Evolutionary conservation across 805 yeast genomes (phyloP), one percentile per base, ranked within the genome.

Genomic region (Sungouiozyma intestinalis): DNA sequence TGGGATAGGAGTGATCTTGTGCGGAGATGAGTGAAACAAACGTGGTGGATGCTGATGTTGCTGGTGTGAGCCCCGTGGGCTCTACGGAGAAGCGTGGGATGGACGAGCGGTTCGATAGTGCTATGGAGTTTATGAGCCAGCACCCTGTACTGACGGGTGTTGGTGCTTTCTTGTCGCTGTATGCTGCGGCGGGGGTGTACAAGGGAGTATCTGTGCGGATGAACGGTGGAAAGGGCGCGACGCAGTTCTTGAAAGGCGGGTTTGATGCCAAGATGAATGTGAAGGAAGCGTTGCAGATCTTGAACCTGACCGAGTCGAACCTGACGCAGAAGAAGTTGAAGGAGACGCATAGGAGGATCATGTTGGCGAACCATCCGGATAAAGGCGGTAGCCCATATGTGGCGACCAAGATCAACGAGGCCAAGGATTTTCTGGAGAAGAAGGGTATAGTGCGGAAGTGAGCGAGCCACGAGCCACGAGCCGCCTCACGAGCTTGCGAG

Each of bases 291-390:
- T 70, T 87, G 46, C 87, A 77, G 57, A 84, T 90, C 24, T 73
- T 90, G 52, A 83, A 81, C 54, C 67, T 87, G 53, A 79, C 74
- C 49, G 92, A 83, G 59, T 68, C 76, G 32, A 77, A 73, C 17
- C 64, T 79, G 55, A 69, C 75, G 35, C 77, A 75, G 62, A 73
- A 78, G 45, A 79, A 72, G 53, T 69, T 87, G 54, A 88, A 85
- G 60, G 95, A 85, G 49, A 79, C 77, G 42, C 96, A 87, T 62
- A 77, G 96, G 65, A 74, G 73, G 55, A 79, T 86, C 58, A 87
- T 87, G 96, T 66, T 86, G 67, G 78, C 87, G 36, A 87, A 87
- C 63, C 97, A 87, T 58, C 97, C 97, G 15, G 97, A 87, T 66
- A 83, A 82, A 61, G 97, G 97, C 38, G 97, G 97, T 4, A 82